phyloP scores from a whole-genome alignment of 2,329 filamentous ascomycete genomes.

The Aurifilum marmelostoma region DNA sequence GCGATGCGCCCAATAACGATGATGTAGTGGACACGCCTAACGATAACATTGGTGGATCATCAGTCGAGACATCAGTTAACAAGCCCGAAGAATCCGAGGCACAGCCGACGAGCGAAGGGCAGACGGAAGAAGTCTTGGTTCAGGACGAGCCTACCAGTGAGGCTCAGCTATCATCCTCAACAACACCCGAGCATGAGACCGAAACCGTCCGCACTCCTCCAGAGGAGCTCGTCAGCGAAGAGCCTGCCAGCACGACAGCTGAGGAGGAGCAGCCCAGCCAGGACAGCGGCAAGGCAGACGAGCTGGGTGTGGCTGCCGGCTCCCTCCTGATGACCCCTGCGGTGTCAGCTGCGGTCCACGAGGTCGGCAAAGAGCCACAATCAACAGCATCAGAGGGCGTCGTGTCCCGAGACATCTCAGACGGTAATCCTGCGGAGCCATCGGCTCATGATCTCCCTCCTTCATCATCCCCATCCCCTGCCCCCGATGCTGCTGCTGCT shows the following conservation, averaged over 20 bases:
- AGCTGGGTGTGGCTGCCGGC: constrained; percentile 8
- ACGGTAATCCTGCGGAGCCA: constrained; percentile 28
- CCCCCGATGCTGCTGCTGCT: constrained; percentile 29
- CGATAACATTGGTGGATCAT: constrained; percentile 12
- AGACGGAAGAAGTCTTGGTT: neutral
- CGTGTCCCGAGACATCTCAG: constrained; percentile 19
- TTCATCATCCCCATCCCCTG: constrained; percentile 15
- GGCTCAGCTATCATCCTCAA: neutral
- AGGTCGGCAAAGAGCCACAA: constrained; percentile 6
- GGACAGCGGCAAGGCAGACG: neutral
- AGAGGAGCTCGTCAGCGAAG: constrained; percentile 4
- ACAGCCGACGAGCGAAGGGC: neutral
- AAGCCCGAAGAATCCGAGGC: constrained; percentile 1
- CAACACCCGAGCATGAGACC: neutral
- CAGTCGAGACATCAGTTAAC: constrained; percentile 9
- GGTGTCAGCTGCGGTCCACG: constrained; percentile 7
- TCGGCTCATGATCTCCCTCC: constrained; percentile 29
- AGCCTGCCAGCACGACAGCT: neutral
- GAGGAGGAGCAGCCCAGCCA: neutral
- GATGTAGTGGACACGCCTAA: constrained; percentile 11
- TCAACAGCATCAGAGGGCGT: constrained; percentile 8
- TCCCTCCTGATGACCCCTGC: constrained; percentile 17
- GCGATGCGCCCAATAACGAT: constrained; percentile 16
- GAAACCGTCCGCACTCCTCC: neutral
- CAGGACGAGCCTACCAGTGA: neutral